phyloP scores from a whole-genome alignment of 1,284 basidiomycete genomes.

The Ustilago hordei region DNA sequence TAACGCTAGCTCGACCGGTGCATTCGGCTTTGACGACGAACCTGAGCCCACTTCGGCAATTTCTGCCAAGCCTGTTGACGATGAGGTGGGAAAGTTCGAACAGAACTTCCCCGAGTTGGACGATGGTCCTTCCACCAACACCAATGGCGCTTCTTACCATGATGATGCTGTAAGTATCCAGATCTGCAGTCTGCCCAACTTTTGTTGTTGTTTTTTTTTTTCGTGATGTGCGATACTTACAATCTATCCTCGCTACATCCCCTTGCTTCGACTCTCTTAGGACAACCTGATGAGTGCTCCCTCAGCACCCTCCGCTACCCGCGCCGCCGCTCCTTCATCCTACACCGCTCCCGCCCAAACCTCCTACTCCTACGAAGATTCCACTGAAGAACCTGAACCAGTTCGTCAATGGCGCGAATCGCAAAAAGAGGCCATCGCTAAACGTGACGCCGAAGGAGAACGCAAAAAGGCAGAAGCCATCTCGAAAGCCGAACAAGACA shows the following conservation, averaged over 20 bases:
- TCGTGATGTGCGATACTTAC: not conserved
- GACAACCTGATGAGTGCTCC: slow-evolving; percentile 70
- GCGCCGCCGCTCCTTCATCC: slow-evolving; percentile 12
- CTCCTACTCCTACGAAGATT: slow-evolving; percentile 40
- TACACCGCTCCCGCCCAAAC: slow-evolving; percentile 15
- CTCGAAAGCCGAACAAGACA: slow-evolving; percentile 87
- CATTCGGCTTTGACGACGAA: slow-evolving; percentile 37
- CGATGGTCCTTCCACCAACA: slow-evolving; percentile 45
- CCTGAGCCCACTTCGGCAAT: slow-evolving; percentile 21
- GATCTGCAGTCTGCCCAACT: no score
- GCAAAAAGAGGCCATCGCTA: slow-evolving; percentile 86
- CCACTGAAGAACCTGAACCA: slow-evolving; percentile 60
- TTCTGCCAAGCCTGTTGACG: slow-evolving; percentile 67
- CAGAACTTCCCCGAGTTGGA: slow-evolving; percentile 89
- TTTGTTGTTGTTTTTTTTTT: not conserved
- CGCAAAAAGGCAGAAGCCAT: slow-evolving; percentile 86
- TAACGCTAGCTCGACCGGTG: slow-evolving; percentile 13
- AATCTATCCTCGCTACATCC: not conserved
- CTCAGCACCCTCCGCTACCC: slow-evolving; percentile 16
- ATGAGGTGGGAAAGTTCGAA: slow-evolving; percentile 90
- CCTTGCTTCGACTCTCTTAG: slow-evolving; percentile 25
- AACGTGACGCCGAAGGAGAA: slow-evolving; percentile 82
- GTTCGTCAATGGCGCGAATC: slow-evolving; percentile 82
- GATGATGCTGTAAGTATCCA: slow-evolving; percentile 33
- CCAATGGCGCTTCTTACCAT: slow-evolving; percentile 32